Evolutionary conservation across 139 green algal genomes (phyloP), one percentile per base, ranked within the genome.

Genomic region (Tetradesmus lagerheimii): DNA sequence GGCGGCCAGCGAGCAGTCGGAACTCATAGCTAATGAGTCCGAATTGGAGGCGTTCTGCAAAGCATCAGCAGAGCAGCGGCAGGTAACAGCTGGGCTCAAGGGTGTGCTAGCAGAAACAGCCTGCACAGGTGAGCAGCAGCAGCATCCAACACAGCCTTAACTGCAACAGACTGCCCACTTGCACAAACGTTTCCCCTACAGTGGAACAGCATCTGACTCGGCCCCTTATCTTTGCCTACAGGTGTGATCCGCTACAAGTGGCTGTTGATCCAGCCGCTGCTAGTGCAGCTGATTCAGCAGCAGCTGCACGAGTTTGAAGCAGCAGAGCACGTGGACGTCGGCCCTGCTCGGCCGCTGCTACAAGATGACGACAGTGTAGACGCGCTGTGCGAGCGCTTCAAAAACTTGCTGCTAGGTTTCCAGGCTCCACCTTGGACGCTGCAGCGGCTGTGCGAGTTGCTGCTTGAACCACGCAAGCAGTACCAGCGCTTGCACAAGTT

Each of bases 371-470:
- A 45, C 25, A 57, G 38, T 47, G 53, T 87, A 23, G 37, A 43
- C 12, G 83, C 83, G 35, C 31, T 77, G 34, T 29, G 41, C 29
- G 29, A 80, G 64, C 62, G 83, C 27, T 88, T 88, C n/a, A 41
- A 14, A 14, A 39, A 2, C 6, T 5, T 88, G 62, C n/a, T 88
- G 83, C 5, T 9, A 2, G 37, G 15, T 18, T 88, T 88, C 41
- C 6, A 41, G 4, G 64, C 38, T 0, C 38, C 62, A 9, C 83
- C 83, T 31, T 88, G 83, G 83, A 88, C 83, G 11, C 64, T 88
- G 38, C 83, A 88, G 83, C 83, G 83, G 83, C 64, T 88, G 62
- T 80, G 64, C n/a, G 83, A 88, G 38, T 4, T 88, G 64, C 37
- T 87, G 53, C 53, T 87, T 5, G 83, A 88, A 38, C 83, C 83